These are phyloP conservation scores for Mortierella hygrophila DNA, from an alignment of 192 early-diverging fungal species.

Conservation along the genomic window DNA sequence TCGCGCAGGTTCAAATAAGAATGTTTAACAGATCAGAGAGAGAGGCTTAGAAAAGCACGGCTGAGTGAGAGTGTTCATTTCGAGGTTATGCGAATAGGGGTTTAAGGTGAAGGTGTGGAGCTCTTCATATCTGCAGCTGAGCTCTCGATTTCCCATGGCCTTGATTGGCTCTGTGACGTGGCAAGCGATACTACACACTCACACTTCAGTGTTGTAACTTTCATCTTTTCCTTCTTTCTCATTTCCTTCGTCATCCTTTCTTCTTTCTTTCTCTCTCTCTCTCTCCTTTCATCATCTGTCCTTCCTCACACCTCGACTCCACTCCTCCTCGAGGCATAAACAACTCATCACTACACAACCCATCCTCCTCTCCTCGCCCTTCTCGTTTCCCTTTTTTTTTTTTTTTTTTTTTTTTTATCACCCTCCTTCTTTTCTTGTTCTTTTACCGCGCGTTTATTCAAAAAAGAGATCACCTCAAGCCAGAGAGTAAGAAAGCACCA, in stretches of 20 bases:
- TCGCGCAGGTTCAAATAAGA: neutral
- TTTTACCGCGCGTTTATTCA: neutral
- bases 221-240: conserved; percentile 1
- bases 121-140: no score
- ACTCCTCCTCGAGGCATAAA: neutral
- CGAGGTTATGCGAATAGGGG: neutral
- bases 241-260: neutral
- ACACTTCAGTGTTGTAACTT: neutral
- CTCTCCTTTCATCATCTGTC: neutral
- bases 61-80: neutral
- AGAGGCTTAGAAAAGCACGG: neutral
- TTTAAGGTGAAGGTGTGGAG: neutral
- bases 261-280: neutral
- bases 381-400: neutral
- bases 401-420: neutral
- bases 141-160: neutral
- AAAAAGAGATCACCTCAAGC: conserved; percentile 1
- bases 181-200: conserved; percentile 6
- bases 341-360: neutral
- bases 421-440: neutral
- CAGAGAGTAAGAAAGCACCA: neutral
- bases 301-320: neutral
- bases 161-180: conserved; percentile 44
- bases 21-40: neutral
- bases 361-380: neutral